phyloP scores from a whole-genome alignment of 495 filamentous ascomycete genomes.

The Xylaria scruposa region DNA sequence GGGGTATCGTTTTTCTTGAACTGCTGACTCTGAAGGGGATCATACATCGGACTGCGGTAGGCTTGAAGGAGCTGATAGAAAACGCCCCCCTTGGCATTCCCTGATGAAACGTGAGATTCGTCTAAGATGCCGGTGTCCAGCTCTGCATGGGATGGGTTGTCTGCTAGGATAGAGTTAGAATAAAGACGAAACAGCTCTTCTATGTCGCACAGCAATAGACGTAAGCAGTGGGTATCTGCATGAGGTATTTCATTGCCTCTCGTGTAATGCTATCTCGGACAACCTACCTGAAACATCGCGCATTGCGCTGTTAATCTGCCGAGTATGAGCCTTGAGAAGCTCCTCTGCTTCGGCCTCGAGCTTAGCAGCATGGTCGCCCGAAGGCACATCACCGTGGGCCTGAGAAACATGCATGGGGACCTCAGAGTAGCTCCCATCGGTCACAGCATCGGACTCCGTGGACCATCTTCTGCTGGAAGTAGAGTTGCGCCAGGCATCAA shows the following conservation, averaged over 20 bases:
- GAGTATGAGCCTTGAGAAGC: slow-evolving; percentile 22
- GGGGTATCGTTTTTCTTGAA: not conserved
- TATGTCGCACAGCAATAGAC: not conserved
- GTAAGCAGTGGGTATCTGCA: not conserved
- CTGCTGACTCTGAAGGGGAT: not conserved
- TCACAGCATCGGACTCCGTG: slow-evolving; percentile 7
- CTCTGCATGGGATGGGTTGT: not conserved
- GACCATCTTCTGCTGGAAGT: slow-evolving; percentile 7
- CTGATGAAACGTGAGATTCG: slow-evolving; percentile 17
- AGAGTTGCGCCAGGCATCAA: slow-evolving; percentile 15
- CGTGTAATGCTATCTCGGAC: not conserved
- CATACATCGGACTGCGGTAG: slow-evolving; percentile 13
- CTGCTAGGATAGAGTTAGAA: slow-evolving; percentile 14
- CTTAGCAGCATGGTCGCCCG: not conserved
- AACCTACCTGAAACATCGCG: slow-evolving; percentile 19
- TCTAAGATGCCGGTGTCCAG: not conserved
- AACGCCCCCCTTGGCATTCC: slow-evolving; percentile 13
- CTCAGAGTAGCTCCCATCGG: slow-evolving; percentile 16
- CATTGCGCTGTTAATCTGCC: not conserved
- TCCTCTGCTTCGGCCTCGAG: slow-evolving; percentile 12
- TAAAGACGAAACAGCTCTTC: not conserved
- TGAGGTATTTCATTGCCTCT: not conserved
- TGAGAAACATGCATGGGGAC: slow-evolving; percentile 6
- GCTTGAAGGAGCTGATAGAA: slow-evolving; percentile 29
- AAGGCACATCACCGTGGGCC: not conserved